Evolutionary conservation across 768 basidiomycete species (phyloP).

Genomic region (Tubosaeta sp.): DNA sequence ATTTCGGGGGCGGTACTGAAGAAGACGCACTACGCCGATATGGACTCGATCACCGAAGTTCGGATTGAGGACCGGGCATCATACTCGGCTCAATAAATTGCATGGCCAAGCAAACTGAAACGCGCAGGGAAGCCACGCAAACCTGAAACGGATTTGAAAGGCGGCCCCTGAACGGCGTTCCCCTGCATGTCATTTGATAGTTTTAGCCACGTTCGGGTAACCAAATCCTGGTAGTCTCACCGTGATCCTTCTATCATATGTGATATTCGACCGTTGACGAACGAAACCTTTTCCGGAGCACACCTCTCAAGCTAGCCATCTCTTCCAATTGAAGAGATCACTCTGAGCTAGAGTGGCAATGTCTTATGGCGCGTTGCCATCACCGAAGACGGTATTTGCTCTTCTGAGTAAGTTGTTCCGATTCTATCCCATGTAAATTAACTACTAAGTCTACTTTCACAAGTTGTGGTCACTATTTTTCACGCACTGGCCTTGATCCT

Average conservation of each 20-base stretch:
- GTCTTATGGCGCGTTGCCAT: background rate
- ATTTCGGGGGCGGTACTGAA: too few relatives aligned
- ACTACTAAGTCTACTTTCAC: background rate
- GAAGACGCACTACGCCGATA: too few relatives aligned
- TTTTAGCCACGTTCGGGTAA: background rate
- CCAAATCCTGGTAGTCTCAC: background rate
- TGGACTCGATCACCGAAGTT: too few relatives aligned
- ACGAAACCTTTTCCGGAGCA: background rate
- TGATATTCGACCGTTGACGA: background rate
- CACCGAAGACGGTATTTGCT: conserved; percentile 14
- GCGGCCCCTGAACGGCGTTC: background rate
- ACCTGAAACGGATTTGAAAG: background rate
- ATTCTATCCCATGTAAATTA: background rate
- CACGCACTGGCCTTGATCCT: conserved; percentile 15
- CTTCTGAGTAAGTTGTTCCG: conserved; percentile 14
- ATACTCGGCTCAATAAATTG: background rate
- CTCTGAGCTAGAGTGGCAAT: background rate
- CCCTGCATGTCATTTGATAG: background rate
- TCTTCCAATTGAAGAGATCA: background rate
- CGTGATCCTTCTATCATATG: background rate
- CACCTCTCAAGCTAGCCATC: background rate
- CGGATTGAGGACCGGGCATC: too few relatives aligned
- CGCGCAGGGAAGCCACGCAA: background rate
- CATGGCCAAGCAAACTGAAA: background rate
- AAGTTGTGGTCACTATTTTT: conserved; percentile 20